Evolutionary conservation across 805 yeast species (phyloP).

Genomic region (Tetrapisispora phaffii): DNA sequence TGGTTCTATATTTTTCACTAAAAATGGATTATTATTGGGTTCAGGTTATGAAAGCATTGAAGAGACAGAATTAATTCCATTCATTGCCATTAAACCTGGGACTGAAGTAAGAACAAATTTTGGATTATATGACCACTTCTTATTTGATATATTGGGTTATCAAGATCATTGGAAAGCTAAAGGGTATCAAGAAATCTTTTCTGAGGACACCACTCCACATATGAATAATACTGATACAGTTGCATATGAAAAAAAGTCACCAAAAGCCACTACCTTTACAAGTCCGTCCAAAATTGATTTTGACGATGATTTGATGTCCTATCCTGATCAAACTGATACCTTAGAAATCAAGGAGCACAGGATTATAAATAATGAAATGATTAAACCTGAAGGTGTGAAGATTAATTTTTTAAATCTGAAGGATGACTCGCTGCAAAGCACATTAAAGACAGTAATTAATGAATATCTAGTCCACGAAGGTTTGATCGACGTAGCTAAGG

Average conservation of each 20-base stretch:
- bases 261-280: background rate
- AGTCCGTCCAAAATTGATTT: background rate
- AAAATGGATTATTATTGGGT: conserved; percentile 63
- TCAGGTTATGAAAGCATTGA: conserved; percentile 42
- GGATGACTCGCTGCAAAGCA: conserved; percentile 22
- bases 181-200: conserved; percentile 26
- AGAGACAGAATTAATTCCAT: conserved; percentile 37
- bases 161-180: conserved; percentile 36
- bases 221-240: conserved; percentile 1
- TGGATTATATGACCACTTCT: conserved; percentile 43
- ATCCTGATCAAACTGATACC: conserved; percentile 2
- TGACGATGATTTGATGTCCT: background rate
- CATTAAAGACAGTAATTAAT: conserved; percentile 24
- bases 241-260: conserved; percentile 7
- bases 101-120: conserved; percentile 30
- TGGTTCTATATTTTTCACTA: conserved; percentile 61
- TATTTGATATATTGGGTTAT: conserved; percentile 50
- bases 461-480: conserved; percentile 52
- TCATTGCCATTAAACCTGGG: conserved; percentile 33
- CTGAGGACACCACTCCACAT: conserved; percentile 2
- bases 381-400: conserved; percentile 15
- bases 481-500: conserved; percentile 41
- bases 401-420: conserved; percentile 18
- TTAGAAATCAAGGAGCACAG: conserved; percentile 12
- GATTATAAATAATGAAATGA: conserved; percentile 10